Conservation (phyloP, 345 rosid genomes). For the Salix exigua region DNA sequence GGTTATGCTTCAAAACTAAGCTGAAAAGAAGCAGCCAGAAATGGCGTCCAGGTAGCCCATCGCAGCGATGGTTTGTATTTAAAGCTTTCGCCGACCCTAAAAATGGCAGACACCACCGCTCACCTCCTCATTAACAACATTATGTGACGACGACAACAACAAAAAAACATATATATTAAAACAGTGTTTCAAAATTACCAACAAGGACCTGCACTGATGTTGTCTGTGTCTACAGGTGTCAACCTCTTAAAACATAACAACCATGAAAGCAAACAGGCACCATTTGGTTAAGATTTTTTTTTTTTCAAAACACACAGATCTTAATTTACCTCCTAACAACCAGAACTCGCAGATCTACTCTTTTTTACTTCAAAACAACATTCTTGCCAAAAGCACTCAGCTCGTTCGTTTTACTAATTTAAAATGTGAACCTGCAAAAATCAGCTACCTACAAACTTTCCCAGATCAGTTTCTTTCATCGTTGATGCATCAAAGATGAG, state of each 20-base stretch:
- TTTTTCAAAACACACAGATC: constrained; percentile 18
- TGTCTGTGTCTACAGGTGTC: constrained; percentile 50
- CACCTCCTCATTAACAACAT: constrained; percentile 18
- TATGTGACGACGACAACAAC: constrained; percentile 9
- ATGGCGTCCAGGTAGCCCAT: constrained; percentile 24
- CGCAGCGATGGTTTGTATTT: constrained; percentile 20
- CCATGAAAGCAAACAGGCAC: not conserved
- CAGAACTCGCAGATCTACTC: constrained; percentile 36
- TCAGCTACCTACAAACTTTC: not conserved
- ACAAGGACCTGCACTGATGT: constrained; percentile 29
- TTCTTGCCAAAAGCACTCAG: not conserved
- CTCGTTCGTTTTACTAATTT: not conserved
- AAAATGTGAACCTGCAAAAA: not conserved
- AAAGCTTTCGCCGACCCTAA: constrained; percentile 38
- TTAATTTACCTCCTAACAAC: constrained; percentile 11
- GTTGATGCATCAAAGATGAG: not conserved
- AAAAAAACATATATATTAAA: constrained; percentile 21
- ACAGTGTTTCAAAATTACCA: constrained; percentile 41
- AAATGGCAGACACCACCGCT: constrained; percentile 29
- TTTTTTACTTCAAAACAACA: constrained; percentile 16
- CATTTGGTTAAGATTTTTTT: not conserved
- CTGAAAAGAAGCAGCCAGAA: constrained; percentile 18
- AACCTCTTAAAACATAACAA: constrained; percentile 27
- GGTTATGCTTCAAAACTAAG: constrained; percentile 29
- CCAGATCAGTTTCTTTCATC: constrained; percentile 1